Evolutionary conservation across 1,284 basidiomycete species (phyloP).

Genomic region (Heliocybe sulcata): DNA sequence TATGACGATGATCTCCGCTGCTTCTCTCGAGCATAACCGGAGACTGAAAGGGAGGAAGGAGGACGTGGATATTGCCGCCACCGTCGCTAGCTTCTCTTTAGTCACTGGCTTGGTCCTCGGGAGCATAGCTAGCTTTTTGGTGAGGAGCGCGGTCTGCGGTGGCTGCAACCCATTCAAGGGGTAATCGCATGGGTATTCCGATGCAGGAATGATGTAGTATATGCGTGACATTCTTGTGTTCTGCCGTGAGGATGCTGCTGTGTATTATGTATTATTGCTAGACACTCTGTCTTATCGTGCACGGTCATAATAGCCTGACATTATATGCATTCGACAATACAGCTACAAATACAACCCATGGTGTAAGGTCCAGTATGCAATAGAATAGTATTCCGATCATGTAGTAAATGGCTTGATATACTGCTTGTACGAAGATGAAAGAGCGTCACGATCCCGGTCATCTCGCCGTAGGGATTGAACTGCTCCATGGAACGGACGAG

Average conservation of each 20-base stretch:
- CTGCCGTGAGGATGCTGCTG: no score
- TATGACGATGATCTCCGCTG: constrained; percentile 64
- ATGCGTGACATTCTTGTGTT: no score
- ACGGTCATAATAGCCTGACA: no score
- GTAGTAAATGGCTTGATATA: constrained; percentile 8
- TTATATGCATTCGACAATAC: no score
- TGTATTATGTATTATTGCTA: no score
- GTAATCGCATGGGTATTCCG: no score
- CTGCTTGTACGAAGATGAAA: constrained; percentile 8
- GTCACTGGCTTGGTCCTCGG: constrained; percentile 72
- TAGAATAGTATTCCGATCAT: background rate
- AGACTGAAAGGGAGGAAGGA: constrained; percentile 53
- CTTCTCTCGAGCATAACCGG: constrained; percentile 68
- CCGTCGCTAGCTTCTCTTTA: constrained; percentile 71
- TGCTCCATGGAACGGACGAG: constrained; percentile 35
- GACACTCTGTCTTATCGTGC: no score
- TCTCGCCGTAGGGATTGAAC: constrained; percentile 11
- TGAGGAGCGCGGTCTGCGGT: constrained; percentile 56
- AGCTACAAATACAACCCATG: no score
- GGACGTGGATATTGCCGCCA: constrained; percentile 80
- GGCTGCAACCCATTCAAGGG: constrained; percentile 58
- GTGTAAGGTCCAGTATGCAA: no score
- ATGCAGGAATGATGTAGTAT: no score
- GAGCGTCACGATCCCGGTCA: constrained; percentile 11
- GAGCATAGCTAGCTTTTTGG: constrained; percentile 73